phyloP scores from a whole-genome alignment of 768 basidiomycete species.

The Tricholoma saponaceum region DNA sequence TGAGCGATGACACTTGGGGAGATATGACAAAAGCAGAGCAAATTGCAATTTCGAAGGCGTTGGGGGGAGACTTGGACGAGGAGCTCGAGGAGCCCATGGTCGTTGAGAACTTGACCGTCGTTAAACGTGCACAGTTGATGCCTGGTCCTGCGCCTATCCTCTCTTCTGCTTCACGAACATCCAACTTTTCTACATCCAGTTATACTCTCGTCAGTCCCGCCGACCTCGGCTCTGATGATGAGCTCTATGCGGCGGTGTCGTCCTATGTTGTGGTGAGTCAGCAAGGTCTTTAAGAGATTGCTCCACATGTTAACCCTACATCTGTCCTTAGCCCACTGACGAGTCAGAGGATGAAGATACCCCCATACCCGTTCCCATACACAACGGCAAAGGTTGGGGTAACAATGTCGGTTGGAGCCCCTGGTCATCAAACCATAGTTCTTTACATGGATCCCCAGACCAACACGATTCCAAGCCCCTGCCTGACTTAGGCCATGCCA shows the following conservation, averaged over 20 bases:
- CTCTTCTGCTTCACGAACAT: constrained; percentile 28
- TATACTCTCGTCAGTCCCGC: constrained; percentile 43
- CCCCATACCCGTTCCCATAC: constrained; percentile 12
- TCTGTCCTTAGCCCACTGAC: constrained; percentile 20
- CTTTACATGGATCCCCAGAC: constrained; percentile 22
- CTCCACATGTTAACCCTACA: constrained; percentile 14
- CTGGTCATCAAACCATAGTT: constrained; percentile 20
- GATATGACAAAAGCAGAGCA: constrained; percentile 36
- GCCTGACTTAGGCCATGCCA: constrained; percentile 4
- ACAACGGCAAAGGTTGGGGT: constrained; percentile 13
- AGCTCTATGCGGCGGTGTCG: constrained; percentile 21
- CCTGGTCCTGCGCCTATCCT: constrained; percentile 24
- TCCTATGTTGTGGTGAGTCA: constrained; percentile 22
- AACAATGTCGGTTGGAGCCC: constrained; percentile 4
- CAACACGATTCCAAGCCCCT: constrained; percentile 21
- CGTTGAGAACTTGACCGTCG: constrained; percentile 7
- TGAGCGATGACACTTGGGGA: constrained; percentile 41
- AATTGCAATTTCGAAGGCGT: constrained; percentile 26
- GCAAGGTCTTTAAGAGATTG: constrained; percentile 4
- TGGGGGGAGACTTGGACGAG: constrained; percentile 35
- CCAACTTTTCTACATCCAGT: constrained; percentile 33
- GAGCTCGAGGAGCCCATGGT: constrained; percentile 17
- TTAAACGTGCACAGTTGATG: constrained; percentile 14
- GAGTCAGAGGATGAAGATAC: constrained; percentile 26
- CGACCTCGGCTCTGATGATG: constrained; percentile 36